These are phyloP conservation scores for Penicillium diatomitis DNA, from an alignment of 495 filamentous ascomycete species.

Conservation along the genomic window DNA sequence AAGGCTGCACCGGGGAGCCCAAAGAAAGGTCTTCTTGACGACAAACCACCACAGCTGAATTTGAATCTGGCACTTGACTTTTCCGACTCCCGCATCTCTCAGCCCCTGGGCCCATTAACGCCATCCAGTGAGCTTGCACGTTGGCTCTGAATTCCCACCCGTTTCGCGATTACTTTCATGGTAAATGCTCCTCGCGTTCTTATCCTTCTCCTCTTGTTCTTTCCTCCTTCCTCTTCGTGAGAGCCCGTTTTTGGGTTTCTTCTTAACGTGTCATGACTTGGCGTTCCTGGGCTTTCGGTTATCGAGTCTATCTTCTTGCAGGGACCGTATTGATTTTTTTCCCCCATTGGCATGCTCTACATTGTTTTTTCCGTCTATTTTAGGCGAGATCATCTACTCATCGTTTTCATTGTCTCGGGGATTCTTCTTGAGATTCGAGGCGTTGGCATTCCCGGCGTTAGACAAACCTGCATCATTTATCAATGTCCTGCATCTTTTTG, in stretches of 20 bases:
- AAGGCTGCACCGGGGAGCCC: constrained; percentile 28
- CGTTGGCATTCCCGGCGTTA: constrained; percentile 31
- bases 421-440: constrained; percentile 5
- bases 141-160: constrained; percentile 25
- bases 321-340: constrained; percentile 2
- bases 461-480: constrained; percentile 20
- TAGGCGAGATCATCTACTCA: no score
- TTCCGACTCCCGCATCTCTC: constrained; percentile 12
- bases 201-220: constrained; percentile 11
- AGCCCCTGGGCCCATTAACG: constrained; percentile 8
- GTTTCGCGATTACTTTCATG: constrained; percentile 1
- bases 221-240: neutral
- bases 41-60: constrained; percentile 34
- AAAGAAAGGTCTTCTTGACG: constrained; percentile 31
- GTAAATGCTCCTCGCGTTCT: constrained; percentile 16
- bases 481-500: constrained; percentile 13
- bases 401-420: no score
- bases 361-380: constrained; percentile 4
- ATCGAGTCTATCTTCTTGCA: constrained; percentile 2
- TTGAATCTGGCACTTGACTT: constrained; percentile 31
- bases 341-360: constrained; percentile 5
- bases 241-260: no score
- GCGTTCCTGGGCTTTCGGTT: constrained; percentile 11
- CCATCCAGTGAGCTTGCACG: constrained; percentile 26
- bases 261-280: constrained; percentile 18